Evolutionary conservation across 169 alveolate species (phyloP).

Genomic region (Babesia ovis): DNA sequence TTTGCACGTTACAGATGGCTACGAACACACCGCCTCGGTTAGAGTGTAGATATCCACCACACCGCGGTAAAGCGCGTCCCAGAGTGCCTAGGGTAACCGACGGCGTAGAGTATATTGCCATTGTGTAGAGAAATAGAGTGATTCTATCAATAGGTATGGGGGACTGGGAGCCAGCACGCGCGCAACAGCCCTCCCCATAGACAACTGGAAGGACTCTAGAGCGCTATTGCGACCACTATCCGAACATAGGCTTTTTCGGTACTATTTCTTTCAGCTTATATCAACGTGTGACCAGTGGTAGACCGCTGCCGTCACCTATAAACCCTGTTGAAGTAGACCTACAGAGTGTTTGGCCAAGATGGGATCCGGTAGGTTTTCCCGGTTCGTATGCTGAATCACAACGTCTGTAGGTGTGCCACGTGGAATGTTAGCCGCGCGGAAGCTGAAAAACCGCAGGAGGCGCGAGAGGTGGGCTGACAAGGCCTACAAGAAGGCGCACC

Average conservation of each 20-base stretch:
- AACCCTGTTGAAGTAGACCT: conserved; percentile 6
- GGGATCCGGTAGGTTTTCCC: conserved; percentile 43
- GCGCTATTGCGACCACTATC: no score
- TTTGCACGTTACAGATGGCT: no score
- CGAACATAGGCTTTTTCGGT: no score
- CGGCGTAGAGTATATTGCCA: no score
- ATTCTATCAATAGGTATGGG: not conserved
- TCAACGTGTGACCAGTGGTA: no score
- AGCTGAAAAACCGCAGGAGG: conserved; percentile 95
- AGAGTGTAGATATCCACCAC: no score
- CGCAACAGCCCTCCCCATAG: conserved; percentile 16
- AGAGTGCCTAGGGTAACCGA: no score
- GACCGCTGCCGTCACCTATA: not conserved
- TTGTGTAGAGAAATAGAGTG: not conserved
- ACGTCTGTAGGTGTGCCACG: conserved; percentile 90
- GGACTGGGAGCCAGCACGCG: not conserved
- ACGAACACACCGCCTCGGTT: no score
- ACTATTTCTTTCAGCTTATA: no score
- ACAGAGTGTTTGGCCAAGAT: not conserved
- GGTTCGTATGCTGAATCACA: not conserved
- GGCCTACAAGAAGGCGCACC: conserved; percentile 94
- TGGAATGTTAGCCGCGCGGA: conserved; percentile 98
- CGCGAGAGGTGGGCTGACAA: conserved; percentile 98
- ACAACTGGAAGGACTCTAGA: not conserved
- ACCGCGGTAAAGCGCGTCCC: no score